Conservation (phyloP, 441 rosid species). For the Croton laevigatus region DNA sequence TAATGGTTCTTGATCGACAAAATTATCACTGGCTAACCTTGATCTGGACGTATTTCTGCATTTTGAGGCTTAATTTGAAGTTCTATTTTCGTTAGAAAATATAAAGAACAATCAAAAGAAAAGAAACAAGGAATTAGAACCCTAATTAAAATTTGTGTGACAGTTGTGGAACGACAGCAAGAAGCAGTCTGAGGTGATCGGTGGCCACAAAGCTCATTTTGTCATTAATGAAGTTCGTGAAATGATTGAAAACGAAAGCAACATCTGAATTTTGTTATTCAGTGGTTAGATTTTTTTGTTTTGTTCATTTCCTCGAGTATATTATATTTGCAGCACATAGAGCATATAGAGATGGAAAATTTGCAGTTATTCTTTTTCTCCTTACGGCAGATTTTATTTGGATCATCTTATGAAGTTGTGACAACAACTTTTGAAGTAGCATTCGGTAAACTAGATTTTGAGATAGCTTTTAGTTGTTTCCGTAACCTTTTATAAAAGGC, state of each 20-base stretch:
- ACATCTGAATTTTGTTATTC: constrained; percentile 17
- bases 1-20: not conserved
- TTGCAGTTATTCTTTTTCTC: not conserved
- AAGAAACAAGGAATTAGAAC: not conserved
- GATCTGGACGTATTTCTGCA: not conserved
- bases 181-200: constrained; percentile 75
- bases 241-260: constrained; percentile 60
- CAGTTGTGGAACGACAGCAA: constrained; percentile 74
- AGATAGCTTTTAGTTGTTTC: not conserved
- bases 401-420: too few relatives aligned
- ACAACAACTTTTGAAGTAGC: too few relatives aligned
- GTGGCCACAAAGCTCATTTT: constrained; percentile 76
- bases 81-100: not conserved
- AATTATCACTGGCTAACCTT: not conserved
- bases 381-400: too few relatives aligned
- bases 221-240: constrained; percentile 66
- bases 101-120: not conserved
- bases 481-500: too few relatives aligned
- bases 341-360: not conserved
- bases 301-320: not conserved
- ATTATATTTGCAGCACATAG: not conserved
- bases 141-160: not conserved
- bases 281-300: not conserved
- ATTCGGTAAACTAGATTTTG: too few relatives aligned
- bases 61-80: not conserved